Percentiles rank a stretch among this genome's conserved stretches.
Evolutionary conservation across 2,329 filamentous ascomycete genomes (phyloP).

Genomic region (Ophiostoma ulmi): DNA sequence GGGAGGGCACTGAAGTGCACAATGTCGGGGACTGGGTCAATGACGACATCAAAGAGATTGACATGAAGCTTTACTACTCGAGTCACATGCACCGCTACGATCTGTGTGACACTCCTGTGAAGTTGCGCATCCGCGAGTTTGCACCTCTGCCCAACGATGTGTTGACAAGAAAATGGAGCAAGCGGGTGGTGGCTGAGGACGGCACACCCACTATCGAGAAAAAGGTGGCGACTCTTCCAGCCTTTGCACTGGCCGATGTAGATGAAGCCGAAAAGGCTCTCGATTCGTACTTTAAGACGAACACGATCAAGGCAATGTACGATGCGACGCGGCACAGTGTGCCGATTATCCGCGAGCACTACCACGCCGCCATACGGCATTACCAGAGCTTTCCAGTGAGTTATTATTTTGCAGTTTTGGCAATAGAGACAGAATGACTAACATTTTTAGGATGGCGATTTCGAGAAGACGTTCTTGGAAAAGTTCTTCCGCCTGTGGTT

Average conservation of each 20-base stretch:
- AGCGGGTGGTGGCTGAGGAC: constrained; percentile 9
- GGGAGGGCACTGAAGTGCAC: constrained; percentile 39
- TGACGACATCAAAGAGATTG: constrained; percentile 34
- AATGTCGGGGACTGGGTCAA: constrained; percentile 38
- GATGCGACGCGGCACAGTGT: constrained; percentile 28
- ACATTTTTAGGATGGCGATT: constrained; percentile 27
- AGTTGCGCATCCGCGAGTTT: constrained; percentile 42
- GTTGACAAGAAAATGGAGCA: constrained; percentile 38
- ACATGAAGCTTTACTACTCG: constrained; percentile 33
- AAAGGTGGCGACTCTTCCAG: constrained; percentile 20
- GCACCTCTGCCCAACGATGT: constrained; percentile 37
- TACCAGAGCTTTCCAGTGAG: constrained; percentile 28
- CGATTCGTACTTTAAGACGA: constrained; percentile 34
- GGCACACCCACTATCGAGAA: constrained; percentile 13
- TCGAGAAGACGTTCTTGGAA: constrained; percentile 37
- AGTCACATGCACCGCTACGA: constrained; percentile 33
- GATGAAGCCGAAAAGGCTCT: constrained; percentile 17
- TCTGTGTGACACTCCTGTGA: constrained; percentile 36
- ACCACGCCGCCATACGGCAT: constrained; percentile 28
- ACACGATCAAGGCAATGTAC: constrained; percentile 33
- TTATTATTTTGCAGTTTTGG: not conserved
- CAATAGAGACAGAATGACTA: not conserved
- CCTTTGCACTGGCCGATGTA: constrained; percentile 22
- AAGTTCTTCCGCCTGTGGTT: constrained; percentile 45
- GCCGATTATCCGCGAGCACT: constrained; percentile 23